Evolutionary conservation across 140 eudicot species (phyloP).

Genomic region (Cichorium intybus): DNA sequence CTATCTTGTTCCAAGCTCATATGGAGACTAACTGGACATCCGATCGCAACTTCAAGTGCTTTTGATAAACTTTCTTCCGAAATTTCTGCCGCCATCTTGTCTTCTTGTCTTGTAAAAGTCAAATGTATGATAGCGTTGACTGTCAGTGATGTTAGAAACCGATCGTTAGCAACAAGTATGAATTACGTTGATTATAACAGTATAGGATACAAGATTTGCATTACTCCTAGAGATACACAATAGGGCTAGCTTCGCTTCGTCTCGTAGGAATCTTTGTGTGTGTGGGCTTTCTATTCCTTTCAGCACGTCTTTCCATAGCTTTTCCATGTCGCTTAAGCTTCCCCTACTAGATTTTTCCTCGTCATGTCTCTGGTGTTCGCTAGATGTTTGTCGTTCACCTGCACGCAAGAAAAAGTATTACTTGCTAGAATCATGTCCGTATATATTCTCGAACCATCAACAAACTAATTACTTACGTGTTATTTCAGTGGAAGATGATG

Average conservation of each 20-base stretch:
- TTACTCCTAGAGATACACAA: conserved; percentile 38
- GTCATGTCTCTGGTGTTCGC: conserved; percentile 14
- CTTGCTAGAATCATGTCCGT: not conserved
- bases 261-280: conserved; percentile 25
- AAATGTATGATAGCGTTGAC: conserved; percentile 36
- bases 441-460: not conserved
- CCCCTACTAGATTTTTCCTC: conserved; percentile 9
- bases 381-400: conserved; percentile 11
- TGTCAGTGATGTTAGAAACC: conserved; percentile 11
- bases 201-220: conserved; percentile 8
- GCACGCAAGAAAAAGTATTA: not conserved
- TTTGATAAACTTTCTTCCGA: conserved; percentile 34
- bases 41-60: conserved; percentile 35
- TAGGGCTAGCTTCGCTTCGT: conserved; percentile 30
- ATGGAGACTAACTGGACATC: conserved; percentile 35
- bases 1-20: conserved; percentile 27
- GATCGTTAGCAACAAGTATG: conserved; percentile 1
- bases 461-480: not conserved
- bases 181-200: not conserved
- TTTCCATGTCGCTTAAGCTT: conserved; percentile 35
- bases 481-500: conserved; percentile 13
- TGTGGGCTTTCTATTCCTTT: conserved; percentile 23
- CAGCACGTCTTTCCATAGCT: conserved; percentile 32
- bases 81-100: conserved; percentile 33
- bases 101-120: conserved; percentile 30